Conservation (phyloP, 495 filamentous ascomycete genomes). For the Xylaria intraflava region DNA sequence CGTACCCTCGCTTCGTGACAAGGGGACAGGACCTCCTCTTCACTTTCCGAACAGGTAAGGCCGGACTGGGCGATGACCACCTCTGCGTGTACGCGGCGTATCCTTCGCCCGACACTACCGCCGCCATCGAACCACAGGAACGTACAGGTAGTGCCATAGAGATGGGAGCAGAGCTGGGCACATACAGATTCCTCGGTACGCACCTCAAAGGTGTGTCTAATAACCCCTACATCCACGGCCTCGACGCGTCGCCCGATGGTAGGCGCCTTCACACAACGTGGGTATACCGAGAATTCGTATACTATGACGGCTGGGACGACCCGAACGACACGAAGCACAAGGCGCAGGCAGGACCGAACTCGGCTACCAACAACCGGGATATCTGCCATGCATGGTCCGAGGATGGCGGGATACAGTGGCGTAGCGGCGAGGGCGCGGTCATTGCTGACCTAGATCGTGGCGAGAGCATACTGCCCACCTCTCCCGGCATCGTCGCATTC, state of each 20-base stretch:
- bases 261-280: slow-evolving; percentile 36
- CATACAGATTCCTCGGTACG: slow-evolving; percentile 30
- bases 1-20: slow-evolving; percentile 43
- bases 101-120: neutral
- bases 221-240: slow-evolving; percentile 46
- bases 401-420: slow-evolving; percentile 36
- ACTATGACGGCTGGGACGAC: slow-evolving; percentile 39
- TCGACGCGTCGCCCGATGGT: slow-evolving; percentile 22
- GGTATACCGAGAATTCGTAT: slow-evolving; percentile 42
- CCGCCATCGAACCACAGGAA: neutral
- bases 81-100: slow-evolving; percentile 31
- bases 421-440: slow-evolving; percentile 13
- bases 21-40: slow-evolving; percentile 29
- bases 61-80: slow-evolving; percentile 43
- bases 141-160: neutral
- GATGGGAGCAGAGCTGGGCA: neutral
- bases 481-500: slow-evolving; percentile 34
- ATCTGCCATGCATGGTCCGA: slow-evolving; percentile 41
- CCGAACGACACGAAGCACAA: slow-evolving; percentile 36
- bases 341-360: slow-evolving; percentile 37
- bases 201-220: slow-evolving; percentile 39
- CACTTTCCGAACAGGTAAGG: slow-evolving; percentile 43
- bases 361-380: slow-evolving; percentile 40
- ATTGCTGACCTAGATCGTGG: slow-evolving; percentile 31
- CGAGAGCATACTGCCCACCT: slow-evolving; percentile 29